A percentile compares a stretch with the other conserved stretches of the same genome.
phyloP scores from a whole-genome alignment of 75 land plant species.

The Selaginella moellendorffii region DNA sequence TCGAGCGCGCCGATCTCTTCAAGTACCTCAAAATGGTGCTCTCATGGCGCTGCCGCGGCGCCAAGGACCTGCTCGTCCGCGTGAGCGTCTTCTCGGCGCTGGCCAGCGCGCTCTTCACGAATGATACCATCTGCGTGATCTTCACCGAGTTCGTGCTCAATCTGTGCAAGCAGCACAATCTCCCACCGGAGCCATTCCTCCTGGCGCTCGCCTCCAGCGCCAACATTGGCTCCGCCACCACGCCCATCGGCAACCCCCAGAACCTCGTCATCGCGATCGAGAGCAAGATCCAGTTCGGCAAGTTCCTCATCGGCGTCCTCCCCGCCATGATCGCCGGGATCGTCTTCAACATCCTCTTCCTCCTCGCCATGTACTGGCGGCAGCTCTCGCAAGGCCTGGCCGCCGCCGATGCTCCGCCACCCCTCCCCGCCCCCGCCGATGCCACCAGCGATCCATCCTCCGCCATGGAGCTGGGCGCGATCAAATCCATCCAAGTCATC shows the following conservation, averaged over 20 bases:
- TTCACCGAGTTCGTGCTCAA: constrained; percentile 24
- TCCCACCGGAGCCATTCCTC: constrained; percentile 23
- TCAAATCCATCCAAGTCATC: too few relatives aligned
- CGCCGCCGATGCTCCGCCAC: neutral
- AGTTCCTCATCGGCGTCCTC: constrained; percentile 21
- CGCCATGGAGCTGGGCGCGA: neutral
- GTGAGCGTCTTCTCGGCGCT: constrained; percentile 19
- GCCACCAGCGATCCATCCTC: neutral
- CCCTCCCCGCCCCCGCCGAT: neutral
- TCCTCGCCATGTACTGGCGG: constrained; percentile 16
- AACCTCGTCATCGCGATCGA: constrained; percentile 26
- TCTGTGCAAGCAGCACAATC: constrained; percentile 17
- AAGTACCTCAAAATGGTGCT: constrained; percentile 14
- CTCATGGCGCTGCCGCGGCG: constrained; percentile 21
- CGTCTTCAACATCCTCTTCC: constrained; percentile 12
- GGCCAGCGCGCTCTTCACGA: constrained; percentile 23
- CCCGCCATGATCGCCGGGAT: constrained; percentile 23
- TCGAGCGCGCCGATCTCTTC: constrained; percentile 21
- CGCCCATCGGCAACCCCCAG: constrained; percentile 28
- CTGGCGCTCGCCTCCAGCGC: constrained; percentile 24
- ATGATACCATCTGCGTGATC: constrained; percentile 22
- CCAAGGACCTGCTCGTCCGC: constrained; percentile 18
- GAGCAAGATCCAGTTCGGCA: constrained; percentile 17
- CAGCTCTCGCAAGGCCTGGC: constrained; percentile 3
- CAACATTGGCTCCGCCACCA: constrained; percentile 27